Percentiles rank a stretch among this genome's conserved stretches.
phyloP scores from a whole-genome alignment of 495 filamentous ascomycete species.

The Xylaria castorea region DNA sequence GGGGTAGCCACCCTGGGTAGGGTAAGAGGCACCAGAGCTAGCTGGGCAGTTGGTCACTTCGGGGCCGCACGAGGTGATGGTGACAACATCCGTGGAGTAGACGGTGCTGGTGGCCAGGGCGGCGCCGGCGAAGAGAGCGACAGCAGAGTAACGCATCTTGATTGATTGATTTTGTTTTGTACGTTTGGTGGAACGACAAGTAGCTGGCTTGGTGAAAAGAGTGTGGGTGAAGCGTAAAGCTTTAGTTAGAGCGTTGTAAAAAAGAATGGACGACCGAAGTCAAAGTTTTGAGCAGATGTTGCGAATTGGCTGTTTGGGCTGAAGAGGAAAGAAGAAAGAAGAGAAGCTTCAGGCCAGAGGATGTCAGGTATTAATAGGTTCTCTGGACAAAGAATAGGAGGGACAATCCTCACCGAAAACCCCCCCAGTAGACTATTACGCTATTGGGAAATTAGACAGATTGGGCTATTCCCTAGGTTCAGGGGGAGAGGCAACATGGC shows the following conservation, averaged over 20 bases:
- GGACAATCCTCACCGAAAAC: conserved; percentile 34
- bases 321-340: conserved; percentile 51
- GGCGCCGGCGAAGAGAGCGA: conserved; percentile 58
- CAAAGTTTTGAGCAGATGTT: conserved; percentile 55
- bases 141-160: conserved; percentile 64
- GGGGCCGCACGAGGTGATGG: conserved; percentile 61
- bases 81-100: conserved; percentile 62
- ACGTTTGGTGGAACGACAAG: conserved; percentile 45
- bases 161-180: conserved; percentile 39
- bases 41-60: conserved; percentile 62
- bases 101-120: conserved; percentile 58
- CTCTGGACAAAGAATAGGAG: conserved; percentile 41
- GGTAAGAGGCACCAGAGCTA: conserved; percentile 26
- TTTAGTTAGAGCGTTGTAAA: conserved; percentile 44
- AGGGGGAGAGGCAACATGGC: conserved; percentile 34
- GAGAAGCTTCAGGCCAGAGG: conserved; percentile 38
- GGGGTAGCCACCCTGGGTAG: conserved; percentile 32
- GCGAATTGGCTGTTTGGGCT: conserved; percentile 60
- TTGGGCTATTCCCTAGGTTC: conserved; percentile 30
- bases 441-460: conserved; percentile 44
- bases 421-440: conserved; percentile 8
- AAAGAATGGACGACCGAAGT: conserved; percentile 70
- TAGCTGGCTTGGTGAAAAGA: conserved; percentile 43
- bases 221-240: conserved; percentile 49
- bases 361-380: conserved; percentile 51